A percentile compares a stretch with the other conserved stretches of the same genome.
Evolutionary conservation across 352 stramenopile species (phyloP).

Genomic region (Aphanomyces astaci): DNA sequence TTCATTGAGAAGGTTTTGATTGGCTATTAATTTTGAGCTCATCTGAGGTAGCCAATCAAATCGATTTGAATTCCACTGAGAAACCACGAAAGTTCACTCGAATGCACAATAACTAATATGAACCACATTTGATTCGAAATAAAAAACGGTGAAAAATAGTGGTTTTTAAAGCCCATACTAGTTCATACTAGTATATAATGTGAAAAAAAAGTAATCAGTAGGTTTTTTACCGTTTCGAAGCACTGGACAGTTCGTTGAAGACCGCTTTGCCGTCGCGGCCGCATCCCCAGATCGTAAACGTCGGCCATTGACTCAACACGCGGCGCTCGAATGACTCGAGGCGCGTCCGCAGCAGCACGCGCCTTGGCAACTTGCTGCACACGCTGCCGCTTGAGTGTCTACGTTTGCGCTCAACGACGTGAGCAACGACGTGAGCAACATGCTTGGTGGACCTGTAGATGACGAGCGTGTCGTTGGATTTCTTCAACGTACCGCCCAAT

Average conservation of each 20-base stretch:
- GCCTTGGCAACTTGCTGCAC: slow-evolving; percentile 18
- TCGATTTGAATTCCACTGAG: too few relatives aligned
- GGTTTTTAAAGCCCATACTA: too few relatives aligned
- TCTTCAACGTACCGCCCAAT: slow-evolving; percentile 13
- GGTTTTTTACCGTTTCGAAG: slow-evolving; percentile 9
- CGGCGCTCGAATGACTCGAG: slow-evolving; percentile 17
- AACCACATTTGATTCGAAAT: too few relatives aligned
- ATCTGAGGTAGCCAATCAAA: too few relatives aligned
- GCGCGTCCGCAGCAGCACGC: slow-evolving; percentile 13
- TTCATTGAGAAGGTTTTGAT: too few relatives aligned
- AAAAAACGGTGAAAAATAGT: too few relatives aligned
- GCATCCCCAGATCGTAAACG: slow-evolving; percentile 22
- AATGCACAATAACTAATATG: too few relatives aligned
- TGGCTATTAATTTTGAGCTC: too few relatives aligned
- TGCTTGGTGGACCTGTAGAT: slow-evolving; percentile 1
- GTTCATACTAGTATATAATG: too few relatives aligned
- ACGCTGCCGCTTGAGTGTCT: slow-evolving; percentile 15
- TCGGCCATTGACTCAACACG: slow-evolving; percentile 16
- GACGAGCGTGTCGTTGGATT: slow-evolving; percentile 6
- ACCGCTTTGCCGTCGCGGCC: slow-evolving; percentile 20
- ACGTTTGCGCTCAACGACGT: not conserved
- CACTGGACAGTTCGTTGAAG: slow-evolving; percentile 10
- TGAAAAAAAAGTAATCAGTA: too few relatives aligned
- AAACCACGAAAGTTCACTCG: too few relatives aligned
- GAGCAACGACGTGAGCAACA: not conserved